Evolutionary conservation across 441 rosid species (phyloP), one percentile per base, ranked within the genome.

Genomic region (Gossypium trilobum): DNA sequence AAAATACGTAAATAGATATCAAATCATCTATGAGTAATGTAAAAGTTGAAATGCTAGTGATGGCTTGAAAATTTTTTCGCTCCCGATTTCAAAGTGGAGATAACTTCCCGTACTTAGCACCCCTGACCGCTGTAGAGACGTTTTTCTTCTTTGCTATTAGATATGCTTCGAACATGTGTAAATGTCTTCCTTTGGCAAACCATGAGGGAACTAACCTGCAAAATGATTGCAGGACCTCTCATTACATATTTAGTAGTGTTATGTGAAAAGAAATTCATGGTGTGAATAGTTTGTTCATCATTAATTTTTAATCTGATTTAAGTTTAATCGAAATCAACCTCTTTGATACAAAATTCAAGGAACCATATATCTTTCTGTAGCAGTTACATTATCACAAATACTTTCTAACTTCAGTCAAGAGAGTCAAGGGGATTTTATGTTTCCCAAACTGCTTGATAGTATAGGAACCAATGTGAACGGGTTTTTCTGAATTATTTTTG

Each of bases 251-350:
- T 48, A 63, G 29, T 1, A 36, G 19, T 13, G 8, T 73, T 63
- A 31, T 72, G 80, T 75, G 36, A 2, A 72, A 75, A 72, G 73
- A 74, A 75, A 77, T 59, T 68, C 56, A 13, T 68, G 62, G 70
- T 57, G 79, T 77, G 74, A 23, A 57, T 23, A 23, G 52, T 8
- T 72, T 78, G 55, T 6, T 27, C 16, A 60, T 25, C 11, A 27
- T 68, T 17, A 16, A 13, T 66, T 27, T 52, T 14, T 48, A 48
- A 16, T 6, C 14, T 66, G 8, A 29, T 44, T 65, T 44, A 2
- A 44, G 31, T 42, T 65, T 22, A 65, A 22, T 65, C 0, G 3
- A 2, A 14, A 63, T 65, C 17, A 42, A 20, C 33, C n/a, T 20
- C 55, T 11, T 67, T 48, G n/a, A 5, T 19, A 65, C 2, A 44